A percentile compares a stretch with the other conserved stretches of the same genome.
phyloP scores from a whole-genome alignment of 2,329 filamentous ascomycete genomes.

The Xylariaceae sp. region DNA sequence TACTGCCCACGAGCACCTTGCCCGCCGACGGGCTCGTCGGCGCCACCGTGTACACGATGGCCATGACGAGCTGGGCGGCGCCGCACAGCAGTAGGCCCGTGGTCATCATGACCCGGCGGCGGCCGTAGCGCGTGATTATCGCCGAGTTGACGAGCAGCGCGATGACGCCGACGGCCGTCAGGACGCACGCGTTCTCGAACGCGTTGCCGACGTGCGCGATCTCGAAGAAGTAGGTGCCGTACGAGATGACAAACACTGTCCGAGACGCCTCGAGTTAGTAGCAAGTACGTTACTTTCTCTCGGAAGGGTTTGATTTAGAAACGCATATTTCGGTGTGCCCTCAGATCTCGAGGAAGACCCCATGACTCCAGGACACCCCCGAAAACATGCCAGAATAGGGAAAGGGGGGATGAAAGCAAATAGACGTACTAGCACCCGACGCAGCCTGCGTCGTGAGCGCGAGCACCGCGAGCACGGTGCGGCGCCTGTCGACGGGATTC shows the following conservation, averaged over 20 bases:
- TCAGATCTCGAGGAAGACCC: too few species aligned
- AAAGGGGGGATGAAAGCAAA: too few species aligned
- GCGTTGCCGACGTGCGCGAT: constrained; percentile 48
- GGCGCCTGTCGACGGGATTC: constrained; percentile 43
- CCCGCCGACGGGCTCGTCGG: constrained; percentile 30
- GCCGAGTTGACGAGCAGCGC: constrained; percentile 46
- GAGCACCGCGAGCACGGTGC: constrained; percentile 40
- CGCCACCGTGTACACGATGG: constrained; percentile 40
- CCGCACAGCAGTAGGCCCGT: constrained; percentile 44
- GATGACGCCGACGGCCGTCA: constrained; percentile 45
- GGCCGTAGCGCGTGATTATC: constrained; percentile 45
- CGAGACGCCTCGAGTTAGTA: too few species aligned
- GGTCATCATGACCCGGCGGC: constrained; percentile 45
- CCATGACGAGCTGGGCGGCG: constrained; percentile 45
- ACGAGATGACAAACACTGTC: constrained; percentile 47
- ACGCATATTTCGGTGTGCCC: too few species aligned
- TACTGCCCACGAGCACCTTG: constrained; percentile 42
- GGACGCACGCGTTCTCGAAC: constrained; percentile 50
- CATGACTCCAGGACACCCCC: too few species aligned
- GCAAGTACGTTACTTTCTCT: too few species aligned
- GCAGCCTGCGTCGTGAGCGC: constrained; percentile 44
- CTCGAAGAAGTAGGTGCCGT: constrained; percentile 52
- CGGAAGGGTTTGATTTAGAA: too few species aligned
- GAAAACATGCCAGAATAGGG: too few species aligned
- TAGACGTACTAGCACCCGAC: constrained; percentile 38